phyloP scores from a whole-genome alignment of 208 protist genomes.

The Vickermania ingenoplastis region DNA sequence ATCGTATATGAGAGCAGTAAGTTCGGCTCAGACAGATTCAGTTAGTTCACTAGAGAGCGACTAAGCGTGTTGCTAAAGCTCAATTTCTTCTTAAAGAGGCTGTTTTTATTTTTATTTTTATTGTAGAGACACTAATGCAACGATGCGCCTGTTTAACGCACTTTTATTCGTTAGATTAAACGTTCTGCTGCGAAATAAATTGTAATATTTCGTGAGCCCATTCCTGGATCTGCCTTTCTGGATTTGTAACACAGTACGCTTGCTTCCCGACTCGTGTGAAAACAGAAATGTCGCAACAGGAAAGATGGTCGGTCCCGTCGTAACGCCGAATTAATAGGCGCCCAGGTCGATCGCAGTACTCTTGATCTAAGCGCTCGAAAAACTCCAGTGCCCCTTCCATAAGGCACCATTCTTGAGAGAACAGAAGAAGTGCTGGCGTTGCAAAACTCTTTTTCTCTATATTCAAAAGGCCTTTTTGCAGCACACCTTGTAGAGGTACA shows the following conservation, averaged over 20 bases:
- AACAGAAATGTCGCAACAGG: background rate
- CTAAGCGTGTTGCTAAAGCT: too few species aligned
- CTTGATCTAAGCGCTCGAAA: too few species aligned
- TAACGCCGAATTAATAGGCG: background rate
- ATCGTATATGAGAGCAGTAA: too few species aligned
- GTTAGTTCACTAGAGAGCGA: too few species aligned
- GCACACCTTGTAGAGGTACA: conserved; percentile 27
- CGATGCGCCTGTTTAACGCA: too few species aligned
- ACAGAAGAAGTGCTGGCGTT: conserved; percentile 1
- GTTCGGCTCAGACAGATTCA: too few species aligned
- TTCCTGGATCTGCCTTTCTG: background rate
- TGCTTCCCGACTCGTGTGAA: background rate
- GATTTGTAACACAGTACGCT: background rate
- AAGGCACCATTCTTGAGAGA: background rate
- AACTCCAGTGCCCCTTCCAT: too few species aligned
- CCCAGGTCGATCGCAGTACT: too few species aligned
- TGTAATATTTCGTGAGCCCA: background rate
- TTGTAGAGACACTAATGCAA: too few species aligned
- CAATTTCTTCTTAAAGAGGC: too few species aligned
- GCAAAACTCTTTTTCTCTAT: conserved; percentile 1
- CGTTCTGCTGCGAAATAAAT: background rate
- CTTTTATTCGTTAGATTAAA: too few species aligned
- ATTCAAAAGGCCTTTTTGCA: conserved; percentile 41
- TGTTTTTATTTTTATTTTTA: too few species aligned
- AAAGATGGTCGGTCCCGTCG: background rate